Base-by-base conservation (phyloP, 257 asterid genomes). In the Plectranthus barbatus region DNA sequence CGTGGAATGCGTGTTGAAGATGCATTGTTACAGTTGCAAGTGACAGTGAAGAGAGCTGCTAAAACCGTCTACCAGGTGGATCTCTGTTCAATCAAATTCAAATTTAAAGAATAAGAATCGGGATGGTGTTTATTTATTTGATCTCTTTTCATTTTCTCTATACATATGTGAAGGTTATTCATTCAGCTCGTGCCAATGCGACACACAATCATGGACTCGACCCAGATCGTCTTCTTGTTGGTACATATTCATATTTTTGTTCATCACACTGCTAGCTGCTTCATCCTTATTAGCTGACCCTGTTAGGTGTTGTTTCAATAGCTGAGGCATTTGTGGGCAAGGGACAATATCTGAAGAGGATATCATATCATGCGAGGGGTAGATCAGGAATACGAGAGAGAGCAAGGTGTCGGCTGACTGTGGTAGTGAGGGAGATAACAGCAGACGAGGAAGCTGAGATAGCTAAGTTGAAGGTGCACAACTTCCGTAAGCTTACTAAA, bases 1-100 rank as follows among this genome's bases (percentile, higher is more conserved):
- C 97, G 95, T 42, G 99, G 99, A 51, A 89, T 92, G 99, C 97
- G 86, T 46, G 99, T 89, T 62, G 96, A 92, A 78, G 99, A 92
- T 78, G 97, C 99, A 17, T 70, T 89, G 76, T 70, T 92, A 80
- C 99, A 92, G 82, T 76, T 92, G 79, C 99, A 92, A 83, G 91
- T 92, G 66, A 86, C 82, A 0, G 84, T 88, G 50, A 92, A 92
- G 62, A 80, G 99, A 72, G 99, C 99, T 80, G 86, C 91, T 67
- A 92, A 89, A 80, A 83, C 99, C 37, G 95, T 91, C 49, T 91
- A 88, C 81, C 95, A 86, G 95, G 97, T 88, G 62, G 76, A 59
- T 13, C 31, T 71, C 58, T 69, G 26, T 56, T 62, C n/a, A 52
- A 1, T 33, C 52, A 33, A 23, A 8, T 53, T 54, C 7, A 31